Percentiles rank a stretch among this genome's conserved stretches.
phyloP scores from a whole-genome alignment of 148 eudicot genomes.

The Arbutus unedo region DNA sequence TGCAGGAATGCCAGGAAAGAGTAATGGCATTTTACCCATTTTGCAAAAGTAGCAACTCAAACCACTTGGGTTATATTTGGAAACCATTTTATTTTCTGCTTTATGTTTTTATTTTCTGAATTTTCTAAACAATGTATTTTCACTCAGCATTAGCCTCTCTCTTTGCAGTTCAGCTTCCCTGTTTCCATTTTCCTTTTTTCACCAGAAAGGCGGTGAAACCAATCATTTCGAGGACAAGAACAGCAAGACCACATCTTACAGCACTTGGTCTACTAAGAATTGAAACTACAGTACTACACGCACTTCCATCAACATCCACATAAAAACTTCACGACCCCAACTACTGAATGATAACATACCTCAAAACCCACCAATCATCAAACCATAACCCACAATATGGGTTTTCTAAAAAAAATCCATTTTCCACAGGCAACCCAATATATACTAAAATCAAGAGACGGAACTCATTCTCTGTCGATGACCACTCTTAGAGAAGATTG shows the following conservation, averaged over 20 bases:
- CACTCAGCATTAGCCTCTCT: too few relatives aligned
- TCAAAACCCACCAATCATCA: constrained; percentile 10
- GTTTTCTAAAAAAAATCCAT: too few relatives aligned
- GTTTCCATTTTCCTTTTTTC: too few relatives aligned
- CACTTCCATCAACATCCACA: constrained; percentile 4
- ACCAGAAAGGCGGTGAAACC: not conserved
- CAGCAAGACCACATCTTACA: not conserved
- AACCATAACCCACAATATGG: not conserved
- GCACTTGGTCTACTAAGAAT: not conserved
- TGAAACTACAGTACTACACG: not conserved
- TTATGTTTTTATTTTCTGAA: too few relatives aligned
- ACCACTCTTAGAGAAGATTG: constrained; percentile 28
- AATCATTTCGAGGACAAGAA: not conserved
- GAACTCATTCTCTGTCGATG: constrained; percentile 26
- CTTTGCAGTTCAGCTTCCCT: too few relatives aligned
- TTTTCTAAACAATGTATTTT: too few relatives aligned
- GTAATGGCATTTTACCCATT: too few relatives aligned
- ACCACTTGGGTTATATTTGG: too few relatives aligned
- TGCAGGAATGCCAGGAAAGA: too few relatives aligned
- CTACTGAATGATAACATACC: not conserved
- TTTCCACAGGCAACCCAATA: not conserved
- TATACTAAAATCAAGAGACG: not conserved
- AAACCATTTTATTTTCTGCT: too few relatives aligned
- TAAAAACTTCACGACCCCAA: not conserved
- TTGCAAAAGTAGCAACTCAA: not conserved